Evolutionary conservation across 805 yeast species (phyloP).

Genomic region (Nakazawaea populi): DNA sequence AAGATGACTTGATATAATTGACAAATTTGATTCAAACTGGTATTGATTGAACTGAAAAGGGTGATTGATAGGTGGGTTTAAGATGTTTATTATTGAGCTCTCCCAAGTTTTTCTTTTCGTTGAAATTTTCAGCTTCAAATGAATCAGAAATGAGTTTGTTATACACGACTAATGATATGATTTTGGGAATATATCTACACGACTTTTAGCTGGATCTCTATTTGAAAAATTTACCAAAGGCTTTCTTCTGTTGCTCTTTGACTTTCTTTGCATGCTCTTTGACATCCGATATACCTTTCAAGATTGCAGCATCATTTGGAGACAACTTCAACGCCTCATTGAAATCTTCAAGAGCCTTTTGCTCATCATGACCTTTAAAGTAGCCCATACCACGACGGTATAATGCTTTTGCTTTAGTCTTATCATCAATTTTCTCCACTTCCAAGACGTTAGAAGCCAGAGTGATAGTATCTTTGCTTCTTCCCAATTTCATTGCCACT

Average conservation of each 20-base stretch:
- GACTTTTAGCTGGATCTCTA: constrained; percentile 1
- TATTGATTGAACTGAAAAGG: constrained; percentile 7
- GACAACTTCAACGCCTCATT: constrained; percentile 57
- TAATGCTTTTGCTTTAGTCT: constrained; percentile 76
- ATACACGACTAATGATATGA: background rate
- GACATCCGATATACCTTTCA: constrained; percentile 57
- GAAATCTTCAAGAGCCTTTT: constrained; percentile 60
- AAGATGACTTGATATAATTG: background rate
- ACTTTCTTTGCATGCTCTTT: constrained; percentile 30
- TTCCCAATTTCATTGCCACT: constrained; percentile 58
- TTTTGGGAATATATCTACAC: background rate
- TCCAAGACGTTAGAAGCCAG: constrained; percentile 66
- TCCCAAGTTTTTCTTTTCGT: constrained; percentile 2
- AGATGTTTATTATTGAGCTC: background rate
- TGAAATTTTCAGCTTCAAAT: background rate
- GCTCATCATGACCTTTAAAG: constrained; percentile 57
- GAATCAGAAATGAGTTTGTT: background rate
- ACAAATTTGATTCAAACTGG: constrained; percentile 1
- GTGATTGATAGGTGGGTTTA: constrained; percentile 4
- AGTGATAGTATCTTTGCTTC: constrained; percentile 46
- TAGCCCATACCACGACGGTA: constrained; percentile 83
- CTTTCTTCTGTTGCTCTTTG: constrained; percentile 66
- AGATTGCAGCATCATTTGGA: constrained; percentile 70
- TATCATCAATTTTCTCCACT: constrained; percentile 50
- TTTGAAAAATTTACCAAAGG: constrained; percentile 62